Conservation (phyloP, 345 rosid species). For the Acer negundo region DNA sequence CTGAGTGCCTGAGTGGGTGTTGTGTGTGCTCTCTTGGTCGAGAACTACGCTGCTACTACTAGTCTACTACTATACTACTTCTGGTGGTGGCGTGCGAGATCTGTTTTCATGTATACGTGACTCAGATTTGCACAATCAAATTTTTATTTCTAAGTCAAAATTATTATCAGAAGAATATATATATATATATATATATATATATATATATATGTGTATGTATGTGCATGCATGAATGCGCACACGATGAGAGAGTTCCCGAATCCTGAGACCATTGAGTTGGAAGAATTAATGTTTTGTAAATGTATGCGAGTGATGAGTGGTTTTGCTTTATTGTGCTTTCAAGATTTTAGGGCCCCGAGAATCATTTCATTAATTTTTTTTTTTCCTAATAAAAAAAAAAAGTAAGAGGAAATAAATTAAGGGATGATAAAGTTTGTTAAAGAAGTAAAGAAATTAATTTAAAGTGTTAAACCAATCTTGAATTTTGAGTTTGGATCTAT, state of each 20-base stretch:
- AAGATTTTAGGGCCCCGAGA: neutral
- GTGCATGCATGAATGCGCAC: neutral
- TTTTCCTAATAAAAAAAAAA: neutral
- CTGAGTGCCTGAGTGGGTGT: neutral
- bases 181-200: neutral
- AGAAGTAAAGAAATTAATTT: neutral
- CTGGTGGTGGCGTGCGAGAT: constrained; percentile 1
- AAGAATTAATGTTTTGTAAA: constrained; percentile 14
- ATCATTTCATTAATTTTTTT: neutral
- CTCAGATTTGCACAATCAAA: constrained; percentile 32
- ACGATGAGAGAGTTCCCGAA: neutral
- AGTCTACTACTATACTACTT: neutral
- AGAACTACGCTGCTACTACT: neutral
- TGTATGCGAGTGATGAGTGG: neutral
- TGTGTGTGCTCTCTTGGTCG: neutral
- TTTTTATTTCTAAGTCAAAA: neutral
- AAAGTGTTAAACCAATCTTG: neutral
- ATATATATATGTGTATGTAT: neutral
- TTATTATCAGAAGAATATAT: neutral
- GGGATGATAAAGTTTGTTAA: neutral
- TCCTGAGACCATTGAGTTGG: constrained; percentile 6
- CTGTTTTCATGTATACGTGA: constrained; percentile 12
- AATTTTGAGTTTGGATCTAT: neutral
- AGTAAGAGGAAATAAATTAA: neutral
- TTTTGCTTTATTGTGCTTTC: neutral